Percentiles rank a stretch among this genome's conserved stretches.
These are phyloP conservation scores for Rosa chinensis DNA, from an alignment of 306 rosid genomes.

Conservation along the genomic window DNA sequence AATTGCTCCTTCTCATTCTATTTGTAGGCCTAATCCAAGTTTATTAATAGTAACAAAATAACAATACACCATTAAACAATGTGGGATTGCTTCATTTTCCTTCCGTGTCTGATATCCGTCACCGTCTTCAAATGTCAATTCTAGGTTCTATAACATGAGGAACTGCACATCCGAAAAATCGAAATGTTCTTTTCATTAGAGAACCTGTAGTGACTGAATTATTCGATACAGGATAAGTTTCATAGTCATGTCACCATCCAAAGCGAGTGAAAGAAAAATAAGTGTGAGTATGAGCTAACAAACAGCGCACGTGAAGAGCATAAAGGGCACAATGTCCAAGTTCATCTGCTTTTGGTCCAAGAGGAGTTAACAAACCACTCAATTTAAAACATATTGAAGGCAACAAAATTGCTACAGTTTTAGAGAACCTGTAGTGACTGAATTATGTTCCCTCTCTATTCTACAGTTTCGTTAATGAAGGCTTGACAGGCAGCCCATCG, in stretches of 20 bases:
- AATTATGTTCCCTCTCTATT: too few species aligned
- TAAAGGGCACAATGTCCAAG: background rate
- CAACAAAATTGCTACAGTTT: background rate
- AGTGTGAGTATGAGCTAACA: background rate
- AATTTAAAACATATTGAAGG: background rate
- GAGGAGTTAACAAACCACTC: background rate
- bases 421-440: too few species aligned
- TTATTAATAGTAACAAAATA: background rate
- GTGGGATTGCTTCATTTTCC: background rate
- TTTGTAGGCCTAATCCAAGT: background rate
- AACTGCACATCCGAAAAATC: background rate
- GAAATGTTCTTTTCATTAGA: background rate
- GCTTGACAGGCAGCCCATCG: too few species aligned
- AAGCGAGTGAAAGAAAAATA: too few species aligned
- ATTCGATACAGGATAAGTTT: background rate
- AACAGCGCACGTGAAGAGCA: background rate
- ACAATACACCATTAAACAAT: background rate
- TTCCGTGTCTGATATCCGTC: background rate
- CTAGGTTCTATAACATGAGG: constrained; percentile 3
- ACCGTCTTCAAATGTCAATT: constrained; percentile 2
- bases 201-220: background rate
- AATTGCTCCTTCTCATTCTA: background rate
- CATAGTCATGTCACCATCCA: background rate
- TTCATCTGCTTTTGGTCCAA: background rate
- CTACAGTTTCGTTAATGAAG: too few species aligned